Evolutionary conservation across 306 rosid species (phyloP).

Genomic region (Casuarina equisetifolia): DNA sequence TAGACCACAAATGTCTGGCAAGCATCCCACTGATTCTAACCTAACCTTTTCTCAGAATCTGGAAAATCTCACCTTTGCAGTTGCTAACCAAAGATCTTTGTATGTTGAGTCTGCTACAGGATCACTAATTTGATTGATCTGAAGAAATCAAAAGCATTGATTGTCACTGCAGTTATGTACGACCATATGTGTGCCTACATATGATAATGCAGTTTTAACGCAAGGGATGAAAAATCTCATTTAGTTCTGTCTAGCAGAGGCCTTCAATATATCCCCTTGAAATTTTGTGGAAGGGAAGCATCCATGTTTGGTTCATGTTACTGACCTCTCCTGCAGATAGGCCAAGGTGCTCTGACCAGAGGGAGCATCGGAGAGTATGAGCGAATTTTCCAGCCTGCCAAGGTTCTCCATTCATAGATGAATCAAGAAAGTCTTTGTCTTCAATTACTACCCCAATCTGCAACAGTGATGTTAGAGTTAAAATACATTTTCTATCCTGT

Average conservation of each 20-base stretch:
- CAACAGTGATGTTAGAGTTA: constrained; percentile 21
- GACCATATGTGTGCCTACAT: not conserved
- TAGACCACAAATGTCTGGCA: not conserved
- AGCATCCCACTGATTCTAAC: not conserved
- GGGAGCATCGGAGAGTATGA: constrained; percentile 73
- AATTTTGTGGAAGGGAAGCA: constrained; percentile 4
- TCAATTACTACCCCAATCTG: constrained; percentile 85
- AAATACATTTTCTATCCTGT: not conserved
- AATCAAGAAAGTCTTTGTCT: constrained; percentile 69
- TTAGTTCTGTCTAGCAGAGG: not conserved
- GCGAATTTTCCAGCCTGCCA: constrained; percentile 94
- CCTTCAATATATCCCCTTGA: not conserved
- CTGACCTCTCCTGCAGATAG: constrained; percentile 71
- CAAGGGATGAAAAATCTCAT: not conserved
- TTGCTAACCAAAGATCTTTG: constrained; percentile 49
- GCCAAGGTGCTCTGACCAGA: constrained; percentile 99
- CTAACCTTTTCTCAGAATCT: constrained; percentile 14
- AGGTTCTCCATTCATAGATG: constrained; percentile 83
- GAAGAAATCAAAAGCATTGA: constrained; percentile 13
- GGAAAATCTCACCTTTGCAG: constrained; percentile 48
- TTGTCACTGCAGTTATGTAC: not conserved
- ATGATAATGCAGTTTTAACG: not conserved
- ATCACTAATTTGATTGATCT: constrained; percentile 48
- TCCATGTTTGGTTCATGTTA: constrained; percentile 1
- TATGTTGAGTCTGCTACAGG: constrained; percentile 51